Evolutionary conservation across 208 protist species (phyloP).

Genomic region (Perkinsela sp.): DNA sequence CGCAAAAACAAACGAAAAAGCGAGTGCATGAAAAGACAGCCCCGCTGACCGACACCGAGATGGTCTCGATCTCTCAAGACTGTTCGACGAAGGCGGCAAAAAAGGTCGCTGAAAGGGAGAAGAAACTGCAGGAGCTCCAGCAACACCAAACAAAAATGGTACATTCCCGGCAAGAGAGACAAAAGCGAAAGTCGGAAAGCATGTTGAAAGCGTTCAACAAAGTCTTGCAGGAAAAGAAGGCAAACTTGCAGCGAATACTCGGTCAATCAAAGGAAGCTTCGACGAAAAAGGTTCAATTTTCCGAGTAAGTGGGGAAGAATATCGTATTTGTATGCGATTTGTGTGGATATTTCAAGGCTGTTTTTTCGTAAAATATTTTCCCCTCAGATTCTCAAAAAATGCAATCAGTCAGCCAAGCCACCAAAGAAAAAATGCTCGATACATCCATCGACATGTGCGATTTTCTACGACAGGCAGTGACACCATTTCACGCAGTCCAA

Average conservation of each 20-base stretch:
- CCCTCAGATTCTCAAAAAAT: no score
- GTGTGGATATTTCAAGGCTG: no score
- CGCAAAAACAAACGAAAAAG: no score
- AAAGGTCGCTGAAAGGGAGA: not conserved
- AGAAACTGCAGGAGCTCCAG: not conserved
- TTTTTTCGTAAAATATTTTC: no score
- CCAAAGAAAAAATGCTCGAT: no score
- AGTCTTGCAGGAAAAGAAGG: not conserved
- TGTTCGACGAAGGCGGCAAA: not conserved
- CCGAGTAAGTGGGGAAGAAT: no score
- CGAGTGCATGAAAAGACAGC: not conserved
- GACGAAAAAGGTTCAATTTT: no score
- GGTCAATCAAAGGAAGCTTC: no score
- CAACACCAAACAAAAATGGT: not conserved
- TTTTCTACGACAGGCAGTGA: constrained; percentile 13
- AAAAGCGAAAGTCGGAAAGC: not conserved
- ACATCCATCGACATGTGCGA: not conserved
- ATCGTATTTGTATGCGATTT: no score
- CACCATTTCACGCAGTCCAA: constrained; percentile 42
- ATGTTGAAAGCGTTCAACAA: not conserved
- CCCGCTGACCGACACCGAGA: not conserved
- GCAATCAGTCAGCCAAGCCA: no score
- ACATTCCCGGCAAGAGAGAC: not conserved
- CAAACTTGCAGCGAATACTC: not conserved
- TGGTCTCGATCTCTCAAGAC: not conserved